Base-by-base conservation (phyloP, 2,329 filamentous ascomycete genomes). In the Davidsoniella neocaledoniae region DNA sequence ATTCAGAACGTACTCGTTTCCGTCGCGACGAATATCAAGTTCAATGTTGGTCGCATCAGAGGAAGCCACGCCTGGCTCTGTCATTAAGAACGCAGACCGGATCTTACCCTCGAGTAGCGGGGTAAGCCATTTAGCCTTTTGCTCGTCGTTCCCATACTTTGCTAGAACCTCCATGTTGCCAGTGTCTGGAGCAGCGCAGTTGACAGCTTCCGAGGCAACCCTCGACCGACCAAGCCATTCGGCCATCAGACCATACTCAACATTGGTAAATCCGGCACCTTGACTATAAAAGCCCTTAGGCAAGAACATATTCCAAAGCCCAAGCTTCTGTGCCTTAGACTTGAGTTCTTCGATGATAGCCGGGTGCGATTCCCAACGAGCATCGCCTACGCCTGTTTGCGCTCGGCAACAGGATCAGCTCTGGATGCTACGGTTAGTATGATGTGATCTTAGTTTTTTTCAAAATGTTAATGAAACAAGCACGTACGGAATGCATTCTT, bases 221-320 rank as follows among this genome's bases (percentile, higher is more conserved):
- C 76, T 73, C 57, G 85, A 94, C 69, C 86, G 90, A 56, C 91
- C 91, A 58, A 96, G 71, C 68, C 86, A 84, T 69, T 98, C 91
- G 16, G 91, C 91, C 88, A 96, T 98, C 59, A 98, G 70, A 10
- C 88, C 91, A 62, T 98, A 98, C 68, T 98, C 91, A 55, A 98
- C 72, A 66, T 96, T 98, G 53, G 80, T 86, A 69, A 86, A 95
- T 33, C 91, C 91, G 21, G 90, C 87, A 1, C 87, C 93, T 69
- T 95, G 86, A 64, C 83, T 86, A 74, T 95, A 96, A 68, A 95
- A 88, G 59, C 81, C 87, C 70, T 84, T 90, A 56, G 91, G 86
- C 57, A 98, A 68, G 72, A 98, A 98, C 81, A 98, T 83, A 68
- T 98, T 98, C 91, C 91, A 98, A 43, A 98, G 72, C 1, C 90